Evolutionary conservation across 164 flowering plant genomes (phyloP), one percentile per base, ranked within the genome.

Genomic region (Tetracentron sinense): DNA sequence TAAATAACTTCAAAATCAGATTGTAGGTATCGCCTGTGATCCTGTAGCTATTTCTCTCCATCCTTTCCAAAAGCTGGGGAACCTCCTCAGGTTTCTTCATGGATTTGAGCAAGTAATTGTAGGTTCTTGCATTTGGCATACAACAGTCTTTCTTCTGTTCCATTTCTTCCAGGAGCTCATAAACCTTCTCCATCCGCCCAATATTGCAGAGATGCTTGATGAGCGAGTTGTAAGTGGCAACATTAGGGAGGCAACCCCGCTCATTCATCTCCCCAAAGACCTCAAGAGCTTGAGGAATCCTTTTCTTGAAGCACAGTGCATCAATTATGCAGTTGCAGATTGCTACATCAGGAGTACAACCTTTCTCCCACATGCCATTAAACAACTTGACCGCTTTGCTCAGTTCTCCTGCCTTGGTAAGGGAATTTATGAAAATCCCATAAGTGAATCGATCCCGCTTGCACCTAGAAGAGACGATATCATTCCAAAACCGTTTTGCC

Each of bases 301-400:
- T 82, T 76, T 91, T 94, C 85, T 94, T 91, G 79, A 89, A 94
- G 74, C 99, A 94, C 71, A 91, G 77, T 0, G 86, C 93, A 68
- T 89, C 90, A 5, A 94, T 89, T 23, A 94, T 72, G 31, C 80
- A 80, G 65, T 91, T 94, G 70, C 97, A 89, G n/a, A 85, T 89
- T 0, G 82, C 75, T 16, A 81, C 96, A 78, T 94, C 97, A 0
- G 92, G 96, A 7, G 65, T 57, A 52, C 78, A 76, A 8, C 89
- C 89, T 30, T 77, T 77, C 33, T 78, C 76, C 96, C 90, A 86
- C 99, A 94, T 87, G 54, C 81, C 69, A 46, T 61, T 68, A 56
- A 89, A 87, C 77, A 94, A 48, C 77, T 83, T 75, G 28, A 88
- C 57, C 0, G 96, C 90, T 0, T 75, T 72, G 22, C 81, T 78